Evolutionary conservation across 1,139 yeast species (phyloP).

Genomic region (Yamadazyma taylorii): DNA sequence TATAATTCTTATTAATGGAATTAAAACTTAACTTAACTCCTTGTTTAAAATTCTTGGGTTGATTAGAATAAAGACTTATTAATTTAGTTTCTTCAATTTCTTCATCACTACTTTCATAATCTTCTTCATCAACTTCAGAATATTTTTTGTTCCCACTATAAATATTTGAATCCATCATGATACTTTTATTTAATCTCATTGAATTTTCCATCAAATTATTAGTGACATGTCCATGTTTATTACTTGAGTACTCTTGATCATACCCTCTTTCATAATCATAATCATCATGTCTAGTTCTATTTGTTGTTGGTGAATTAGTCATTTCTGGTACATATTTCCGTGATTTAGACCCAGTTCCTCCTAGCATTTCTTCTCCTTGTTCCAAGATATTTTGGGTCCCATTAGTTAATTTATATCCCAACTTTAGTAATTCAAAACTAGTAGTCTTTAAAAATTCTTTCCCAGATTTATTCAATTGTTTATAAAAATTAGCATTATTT

Average conservation of each 20-base stretch:
- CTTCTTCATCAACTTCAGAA: conserved; percentile 16
- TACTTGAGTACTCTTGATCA: conserved; percentile 18
- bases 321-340: conserved; percentile 20
- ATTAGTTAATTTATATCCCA: conserved; percentile 84
- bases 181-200: conserved; percentile 12
- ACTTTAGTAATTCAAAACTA: conserved; percentile 73
- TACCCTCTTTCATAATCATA: conserved; percentile 7
- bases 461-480: conserved; percentile 79
- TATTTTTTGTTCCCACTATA: conserved; percentile 14
- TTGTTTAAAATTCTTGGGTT: conserved; percentile 68
- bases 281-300: neutral
- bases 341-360: conserved; percentile 61
- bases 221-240: conserved; percentile 9
- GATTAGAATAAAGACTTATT: conserved; percentile 81
- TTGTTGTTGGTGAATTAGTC: neutral
- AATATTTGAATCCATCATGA: conserved; percentile 10
- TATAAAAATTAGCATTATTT: conserved; percentile 42
- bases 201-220: conserved; percentile 16
- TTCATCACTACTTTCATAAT: conserved; percentile 21
- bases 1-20: conserved; percentile 68
- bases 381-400: conserved; percentile 87
- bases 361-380: conserved; percentile 72
- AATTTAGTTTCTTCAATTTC: conserved; percentile 47
- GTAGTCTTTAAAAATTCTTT: conserved; percentile 76
- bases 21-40: conserved; percentile 74